Base-by-base conservation (phyloP, 1,284 basidiomycete genomes). In the Ustilago hordei region DNA sequence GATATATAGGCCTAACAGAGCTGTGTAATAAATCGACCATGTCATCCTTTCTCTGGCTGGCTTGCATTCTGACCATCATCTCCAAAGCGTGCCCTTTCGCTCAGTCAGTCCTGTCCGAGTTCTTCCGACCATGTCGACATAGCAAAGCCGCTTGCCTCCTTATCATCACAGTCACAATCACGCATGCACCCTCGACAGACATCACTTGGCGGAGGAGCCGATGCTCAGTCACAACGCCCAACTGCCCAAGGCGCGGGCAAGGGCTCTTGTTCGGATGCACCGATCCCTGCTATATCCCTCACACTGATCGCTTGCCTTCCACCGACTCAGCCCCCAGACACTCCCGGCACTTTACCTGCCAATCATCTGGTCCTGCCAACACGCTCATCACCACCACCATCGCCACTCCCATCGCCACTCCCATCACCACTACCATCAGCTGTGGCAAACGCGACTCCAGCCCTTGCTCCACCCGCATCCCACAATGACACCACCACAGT, bases 281-380 rank as follows among this genome's bases (percentile, higher is more conserved):
- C 52, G 1, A 28, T 64, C 1, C 63, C 59, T n/a, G 55, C 60
- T 55, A 65, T 71, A 47, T 48, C 64, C 31, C 55, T 71, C 50
- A 63, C 69, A 5, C 58, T 31, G 9, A 59, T 54, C 38, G 12
- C 0, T 35, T 60, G 58, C 1, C 32, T 55, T 9, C 15, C 65
- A 39, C 23, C 55, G 38, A 11, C 55, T 48, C 56, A 60, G 34
- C 34, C 39, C 36, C 43, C 45, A 13, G 39, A 28, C 5, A 39
- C 36, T 35, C 17, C 41, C 56, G 43, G 48, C 7, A 34, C 15
- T n/a, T 4, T 23, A 31, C 35, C 35, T 34, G 11, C 3, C 9
- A 38, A 36, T 23, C 57, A 48, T 28, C 34, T 8, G 3, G n/a
- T 47, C 4, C 34, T 45, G 39, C 55, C 55, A 35, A 15, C 55